Base-by-base conservation (phyloP, 1,284 basidiomycete species). In the Chondrostereum purpureum region DNA sequence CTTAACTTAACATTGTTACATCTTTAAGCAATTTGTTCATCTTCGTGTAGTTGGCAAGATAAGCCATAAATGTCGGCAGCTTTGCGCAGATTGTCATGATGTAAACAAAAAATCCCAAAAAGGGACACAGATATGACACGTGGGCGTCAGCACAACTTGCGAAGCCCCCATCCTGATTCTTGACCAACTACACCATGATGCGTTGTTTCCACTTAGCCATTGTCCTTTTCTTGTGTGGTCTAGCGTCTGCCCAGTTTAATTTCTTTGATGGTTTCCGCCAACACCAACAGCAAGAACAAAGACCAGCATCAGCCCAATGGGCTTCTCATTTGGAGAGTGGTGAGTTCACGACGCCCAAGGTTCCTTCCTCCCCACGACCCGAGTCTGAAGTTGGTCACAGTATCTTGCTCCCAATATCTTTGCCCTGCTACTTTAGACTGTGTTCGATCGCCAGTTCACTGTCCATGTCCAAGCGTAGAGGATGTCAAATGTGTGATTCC, bases 221-320 rank as follows among this genome's bases (percentile, higher is more conserved):
- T 10, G 48, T 60, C 19, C 43, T 63, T 21, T 53, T 56, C 23
- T 46, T 65, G 27, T 40, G 56, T 8, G 51, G 62, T 20, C 38
- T 56, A 10, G 67, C 61, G 13, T 56, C 61, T 10, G 79, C 74
- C 3, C 80, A 83, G 54, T 83, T 83, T 56, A 59, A 67, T 34
- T 83, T 83, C 62, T 84, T 83, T 54, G 73, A 79, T 46, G 71
- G 73, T 44, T 83, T 81, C 43, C 69, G 69, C 19, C 71, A 72
- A 5, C 76, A 73, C 16, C 71, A 76, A 36, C 72, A 77, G 23
- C 75, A 77, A 34, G 72, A 69, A 45, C 67, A 64, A 17, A 60
- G 64, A 39, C 60, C 69, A 27, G 71, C 69, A 22, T 65, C 68
- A 24, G 70, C 72, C n/a, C 80, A 82, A 52, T 83, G 79, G 75